Conservation (phyloP, 371 early-diverging fungal genomes). For the Rhizopus microsporus region DNA sequence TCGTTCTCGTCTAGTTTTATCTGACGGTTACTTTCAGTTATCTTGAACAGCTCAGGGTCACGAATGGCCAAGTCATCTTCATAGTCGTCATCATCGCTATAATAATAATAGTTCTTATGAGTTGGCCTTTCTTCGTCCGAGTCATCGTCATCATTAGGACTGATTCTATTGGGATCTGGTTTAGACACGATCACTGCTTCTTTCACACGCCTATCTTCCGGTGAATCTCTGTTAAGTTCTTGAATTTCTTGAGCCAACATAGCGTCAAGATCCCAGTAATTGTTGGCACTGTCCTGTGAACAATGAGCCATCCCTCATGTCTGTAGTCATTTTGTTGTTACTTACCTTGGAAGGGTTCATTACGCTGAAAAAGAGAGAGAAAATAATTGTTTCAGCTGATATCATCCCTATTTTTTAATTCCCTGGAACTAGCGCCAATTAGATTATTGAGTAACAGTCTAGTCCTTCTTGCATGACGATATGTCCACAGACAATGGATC, state of each 20-base stretch:
- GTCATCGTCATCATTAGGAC: slow-evolving; percentile 30
- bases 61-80: slow-evolving; percentile 48
- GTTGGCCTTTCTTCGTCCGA: slow-evolving; percentile 15
- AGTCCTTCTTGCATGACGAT: too few relatives aligned
- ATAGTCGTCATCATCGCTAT: slow-evolving; percentile 47
- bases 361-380: too few relatives aligned
- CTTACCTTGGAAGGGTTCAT: too few relatives aligned
- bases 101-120: slow-evolving; percentile 18
- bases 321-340: too few relatives aligned
- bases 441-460: too few relatives aligned
- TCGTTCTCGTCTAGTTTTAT: slow-evolving; percentile 36
- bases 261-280: slow-evolving; percentile 20
- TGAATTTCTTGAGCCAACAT: slow-evolving; percentile 47
- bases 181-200: slow-evolving; percentile 48
- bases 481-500: too few relatives aligned
- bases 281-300: slow-evolving; percentile 2
- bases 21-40: slow-evolving; percentile 49
- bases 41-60: slow-evolving; percentile 52
- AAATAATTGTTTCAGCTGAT: too few relatives aligned
- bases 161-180: slow-evolving; percentile 44
- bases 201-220: slow-evolving; percentile 44
- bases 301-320: too few relatives aligned
- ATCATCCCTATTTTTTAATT: too few relatives aligned
- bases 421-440: too few relatives aligned
- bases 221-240: slow-evolving; percentile 45